Evolutionary conservation across 495 filamentous ascomycete genomes (phyloP), one percentile per base, ranked within the genome.

Genomic region (Chlorociboria aeruginascens): DNA sequence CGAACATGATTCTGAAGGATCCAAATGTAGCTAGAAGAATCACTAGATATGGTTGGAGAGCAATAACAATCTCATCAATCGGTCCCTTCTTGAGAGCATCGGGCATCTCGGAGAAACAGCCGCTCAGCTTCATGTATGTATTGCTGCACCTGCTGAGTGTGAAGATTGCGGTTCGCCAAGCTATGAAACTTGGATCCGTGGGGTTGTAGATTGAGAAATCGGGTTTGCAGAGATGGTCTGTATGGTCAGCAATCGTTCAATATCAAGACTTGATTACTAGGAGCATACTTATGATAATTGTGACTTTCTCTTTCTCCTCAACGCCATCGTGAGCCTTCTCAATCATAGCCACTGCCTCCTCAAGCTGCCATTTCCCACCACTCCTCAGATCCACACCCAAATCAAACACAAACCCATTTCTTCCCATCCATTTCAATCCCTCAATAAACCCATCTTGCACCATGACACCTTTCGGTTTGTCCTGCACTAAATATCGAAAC

Each of bases 51-150:
- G 78, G 80, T 42, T 63, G 63, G 3, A 82, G 49, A 17, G 57
- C 71, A 30, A 63, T 57, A 53, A 73, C 69, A 48, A 75, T 71
- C 17, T 67, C 57, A 10, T 74, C 65, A 47, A 72, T 57, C 2
- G 63, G 61, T 38, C 56, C 64, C 7, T 48, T 58, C 52, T 55
- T 62, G 8, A 56, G 39, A n/a, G 54, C 43, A 7, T 46, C 45
- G 35, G 57, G 57, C 61, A 94, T 70, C 66, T 93, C 85, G 3
- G 79, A 74, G 60, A 95, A 90, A 33, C 65, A 73, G 9, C 89
- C 89, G 20, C 82, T 88, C n/a, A 94, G 75, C 69, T 94, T 94
- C 77, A 94, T 86, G 67, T 84, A 92, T 6, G 79, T 82, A 12
- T 61, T 67, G 30, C 62, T 61, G 62, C 70, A 78, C 50, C 70